Evolutionary conservation across 305 asterid genomes (phyloP).

Genomic region (Coffea humblotiana): DNA sequence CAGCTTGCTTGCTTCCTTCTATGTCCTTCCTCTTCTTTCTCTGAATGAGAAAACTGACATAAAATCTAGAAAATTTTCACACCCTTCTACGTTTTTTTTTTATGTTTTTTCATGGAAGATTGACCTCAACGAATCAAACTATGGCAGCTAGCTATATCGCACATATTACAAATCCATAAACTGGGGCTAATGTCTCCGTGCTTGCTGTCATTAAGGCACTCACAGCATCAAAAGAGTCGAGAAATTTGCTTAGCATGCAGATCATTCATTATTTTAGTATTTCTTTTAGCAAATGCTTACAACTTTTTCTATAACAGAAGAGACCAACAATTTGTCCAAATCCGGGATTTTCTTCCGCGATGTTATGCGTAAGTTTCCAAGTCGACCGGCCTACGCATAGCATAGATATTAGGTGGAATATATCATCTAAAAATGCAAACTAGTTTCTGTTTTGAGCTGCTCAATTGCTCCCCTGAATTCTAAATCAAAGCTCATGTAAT

Average conservation of each 20-base stretch:
- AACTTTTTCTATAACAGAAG: background rate
- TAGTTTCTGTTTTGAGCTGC: conserved; percentile 15
- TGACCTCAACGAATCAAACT: background rate
- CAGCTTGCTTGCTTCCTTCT: conserved; percentile 12
- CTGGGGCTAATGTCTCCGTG: conserved; percentile 35
- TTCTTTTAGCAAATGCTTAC: conserved; percentile 7
- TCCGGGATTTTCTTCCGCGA: conserved; percentile 13
- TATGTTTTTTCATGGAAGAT: background rate
- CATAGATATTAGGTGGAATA: conserved; percentile 16
- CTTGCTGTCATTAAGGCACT: conserved; percentile 25
- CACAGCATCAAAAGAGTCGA: background rate
- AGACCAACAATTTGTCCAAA: conserved; percentile 13
- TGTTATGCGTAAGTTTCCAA: conserved; percentile 25
- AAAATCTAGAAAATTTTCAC: conserved; percentile 3
- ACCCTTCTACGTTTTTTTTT: background rate
- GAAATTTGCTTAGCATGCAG: conserved; percentile 10
- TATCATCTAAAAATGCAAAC: conserved; percentile 11
- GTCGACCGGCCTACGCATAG: conserved; percentile 33
- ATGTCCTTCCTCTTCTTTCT: background rate
- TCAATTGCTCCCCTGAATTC: conserved; percentile 19
- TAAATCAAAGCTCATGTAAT: background rate
- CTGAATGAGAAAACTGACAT: background rate
- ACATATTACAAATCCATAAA: conserved; percentile 28
- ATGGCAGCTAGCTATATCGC: background rate
- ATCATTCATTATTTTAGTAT: conserved; percentile 8